Percentiles rank a stretch among this genome's conserved stretches.
phyloP scores from a whole-genome alignment of 768 basidiomycete genomes.

The Termitomyces titanicus region DNA sequence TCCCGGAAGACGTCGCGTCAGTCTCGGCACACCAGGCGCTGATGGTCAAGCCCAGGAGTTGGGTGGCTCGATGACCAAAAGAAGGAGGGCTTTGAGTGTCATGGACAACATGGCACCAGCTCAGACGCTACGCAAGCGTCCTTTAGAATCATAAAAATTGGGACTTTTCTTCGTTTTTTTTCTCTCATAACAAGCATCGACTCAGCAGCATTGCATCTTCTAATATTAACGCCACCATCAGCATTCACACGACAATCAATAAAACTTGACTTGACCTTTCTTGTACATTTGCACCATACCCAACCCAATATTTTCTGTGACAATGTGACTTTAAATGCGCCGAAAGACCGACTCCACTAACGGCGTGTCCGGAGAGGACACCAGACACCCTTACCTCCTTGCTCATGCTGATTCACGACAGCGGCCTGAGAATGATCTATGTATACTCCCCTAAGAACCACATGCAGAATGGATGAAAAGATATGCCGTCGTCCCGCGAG shows the following conservation, averaged over 20 bases:
- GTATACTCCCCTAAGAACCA: background rate
- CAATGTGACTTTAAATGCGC: conserved; percentile 5
- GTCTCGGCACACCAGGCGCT: conserved; percentile 8
- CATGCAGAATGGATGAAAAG: background rate
- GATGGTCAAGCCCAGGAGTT: background rate
- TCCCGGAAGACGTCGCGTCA: conserved; percentile 14
- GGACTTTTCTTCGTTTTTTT: background rate
- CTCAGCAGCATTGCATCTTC: background rate
- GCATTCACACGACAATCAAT: conserved; percentile 1
- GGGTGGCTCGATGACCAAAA: background rate
- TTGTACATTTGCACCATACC: background rate
- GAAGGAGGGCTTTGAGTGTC: conserved; percentile 17
- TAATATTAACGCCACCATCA: background rate
- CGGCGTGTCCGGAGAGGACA: conserved; percentile 10
- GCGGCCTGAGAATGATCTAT: background rate
- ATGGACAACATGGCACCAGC: conserved; percentile 7
- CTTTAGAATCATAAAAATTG: conserved; percentile 5
- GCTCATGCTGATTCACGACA: background rate
- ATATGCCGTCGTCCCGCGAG: background rate
- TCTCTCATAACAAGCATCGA: background rate
- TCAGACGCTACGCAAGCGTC: conserved; percentile 15
- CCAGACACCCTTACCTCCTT: conserved; percentile 16
- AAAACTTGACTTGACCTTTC: background rate
- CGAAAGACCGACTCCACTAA: background rate
- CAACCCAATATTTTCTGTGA: background rate